Evolutionary conservation across 225 moss, liverwort and hornwort genomes (phyloP), one percentile per base, ranked within the genome.

Genomic region (Thuidium tamariscinum): DNA sequence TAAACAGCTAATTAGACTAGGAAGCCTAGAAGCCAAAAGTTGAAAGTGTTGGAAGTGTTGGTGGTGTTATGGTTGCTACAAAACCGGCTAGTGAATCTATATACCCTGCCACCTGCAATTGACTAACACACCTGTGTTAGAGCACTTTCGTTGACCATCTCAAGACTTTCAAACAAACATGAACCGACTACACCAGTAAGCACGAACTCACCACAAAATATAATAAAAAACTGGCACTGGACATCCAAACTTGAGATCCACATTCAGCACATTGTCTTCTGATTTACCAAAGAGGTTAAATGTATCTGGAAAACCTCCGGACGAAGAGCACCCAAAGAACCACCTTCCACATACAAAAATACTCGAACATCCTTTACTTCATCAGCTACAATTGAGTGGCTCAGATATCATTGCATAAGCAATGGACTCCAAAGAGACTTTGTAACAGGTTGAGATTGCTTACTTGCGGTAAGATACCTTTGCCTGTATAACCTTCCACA

Each of bases 381-480:
- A 55, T 89, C 82, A 85, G 67, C 46, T 74, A 69, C 21, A 34
- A 79, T 79, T 72, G 49, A 70, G 56, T 36, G 25, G 61, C 55
- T 49, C 32, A 52, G 57, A 70, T 84, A 44, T 37, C 36, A n/a
- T 46, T 86, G 20, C 69, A 65, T 27, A 36, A 61, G 51, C 7
- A 63, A 73, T 71, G 23, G 8, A 82, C 66, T 83, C 36, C 81
- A 48, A 42, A 74, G 54, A 82, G 44, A 51, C 32, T 42, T 74
- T 74, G 6, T 49, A 36, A 74, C 17, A 82, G 34, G 76, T 83
- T 68, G 46, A 77, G 78, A 86, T 79, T 11, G 37, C 89, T 90
- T 93, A 97, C 97, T 95, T 97, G 98, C 83, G 91, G 74, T 56
- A 97, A 91, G 80, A 99, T 95, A 71, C 98, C 92, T 87, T 96